Percentiles rank a stretch among this genome's conserved stretches.
phyloP scores from a whole-genome alignment of 306 rosid species.

The Rosa chinensis region DNA sequence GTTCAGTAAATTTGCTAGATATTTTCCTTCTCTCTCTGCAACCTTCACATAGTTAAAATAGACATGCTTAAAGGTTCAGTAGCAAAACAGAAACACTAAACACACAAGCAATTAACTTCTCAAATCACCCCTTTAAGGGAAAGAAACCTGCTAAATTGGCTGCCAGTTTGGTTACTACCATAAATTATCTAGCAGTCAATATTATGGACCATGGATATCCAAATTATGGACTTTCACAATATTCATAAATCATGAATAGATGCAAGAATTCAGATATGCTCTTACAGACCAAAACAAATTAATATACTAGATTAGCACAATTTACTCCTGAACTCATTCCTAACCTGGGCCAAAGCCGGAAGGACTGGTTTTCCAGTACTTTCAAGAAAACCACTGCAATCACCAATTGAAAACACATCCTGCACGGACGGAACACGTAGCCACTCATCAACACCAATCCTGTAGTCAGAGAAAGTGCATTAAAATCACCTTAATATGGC shows the following conservation, averaged over 20 bases:
- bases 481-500: background rate
- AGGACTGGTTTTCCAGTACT: slow-evolving; percentile 81
- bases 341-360: slow-evolving; percentile 94
- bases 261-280: background rate
- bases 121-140: background rate
- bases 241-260: background rate
- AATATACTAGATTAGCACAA: background rate
- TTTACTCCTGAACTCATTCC: background rate
- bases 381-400: slow-evolving; percentile 90
- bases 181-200: background rate
- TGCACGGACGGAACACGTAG: slow-evolving; percentile 69
- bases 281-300: background rate
- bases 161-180: background rate
- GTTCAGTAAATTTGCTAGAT: slow-evolving; percentile 62
- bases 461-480: slow-evolving; percentile 31
- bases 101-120: background rate
- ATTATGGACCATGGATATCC: background rate
- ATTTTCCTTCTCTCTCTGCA: slow-evolving; percentile 97
- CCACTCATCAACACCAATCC: slow-evolving; percentile 96
- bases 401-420: slow-evolving; percentile 88
- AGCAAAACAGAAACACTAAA: background rate
- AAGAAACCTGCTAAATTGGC: background rate
- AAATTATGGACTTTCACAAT: background rate
- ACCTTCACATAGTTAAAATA: slow-evolving; percentile 49
- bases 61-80: slow-evolving; percentile 9